Conservation (phyloP, 2,329 filamentous ascomycete species). For the Ophiostoma australiae region DNA sequence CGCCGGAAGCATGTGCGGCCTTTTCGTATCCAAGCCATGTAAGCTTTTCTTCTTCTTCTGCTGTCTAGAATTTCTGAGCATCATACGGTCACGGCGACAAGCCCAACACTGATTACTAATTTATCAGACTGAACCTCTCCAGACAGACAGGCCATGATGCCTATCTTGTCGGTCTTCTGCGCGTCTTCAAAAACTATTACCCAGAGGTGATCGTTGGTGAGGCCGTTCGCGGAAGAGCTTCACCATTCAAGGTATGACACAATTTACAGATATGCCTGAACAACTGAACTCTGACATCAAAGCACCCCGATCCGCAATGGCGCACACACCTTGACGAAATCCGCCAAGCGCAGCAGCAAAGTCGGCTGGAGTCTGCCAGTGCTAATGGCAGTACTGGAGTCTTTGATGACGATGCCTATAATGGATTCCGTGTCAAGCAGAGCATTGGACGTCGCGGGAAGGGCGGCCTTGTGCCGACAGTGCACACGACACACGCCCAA, state of each 20-base stretch:
- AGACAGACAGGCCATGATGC: conserved; percentile 66
- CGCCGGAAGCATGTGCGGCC: conserved; percentile 77
- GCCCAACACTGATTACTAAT: conserved; percentile 21
- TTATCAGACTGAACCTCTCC: conserved; percentile 49
- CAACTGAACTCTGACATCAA: not conserved
- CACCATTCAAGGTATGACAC: conserved; percentile 52
- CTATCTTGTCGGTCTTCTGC: conserved; percentile 65
- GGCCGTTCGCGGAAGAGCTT: conserved; percentile 54
- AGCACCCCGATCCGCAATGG: conserved; percentile 76
- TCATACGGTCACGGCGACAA: not conserved
- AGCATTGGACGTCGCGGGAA: conserved; percentile 30
- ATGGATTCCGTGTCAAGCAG: conserved; percentile 56
- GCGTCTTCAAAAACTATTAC: conserved; percentile 87
- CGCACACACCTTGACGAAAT: conserved; percentile 61
- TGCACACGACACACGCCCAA: conserved; percentile 69
- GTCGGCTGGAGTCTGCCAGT: conserved; percentile 35
- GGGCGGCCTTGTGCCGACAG: conserved; percentile 49
- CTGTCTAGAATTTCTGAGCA: not conserved
- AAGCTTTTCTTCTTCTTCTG: conserved; percentile 30
- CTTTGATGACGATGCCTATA: conserved; percentile 35
- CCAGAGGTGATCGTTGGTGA: conserved; percentile 80
- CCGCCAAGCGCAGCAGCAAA: conserved; percentile 53
- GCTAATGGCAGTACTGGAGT: conserved; percentile 32
- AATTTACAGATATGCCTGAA: not conserved
- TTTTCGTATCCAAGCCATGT: conserved; percentile 75